Evolutionary conservation across 2,329 filamentous ascomycete species (phyloP), one percentile per base, ranked within the genome.

Genomic region (Capronia epimyces): DNA sequence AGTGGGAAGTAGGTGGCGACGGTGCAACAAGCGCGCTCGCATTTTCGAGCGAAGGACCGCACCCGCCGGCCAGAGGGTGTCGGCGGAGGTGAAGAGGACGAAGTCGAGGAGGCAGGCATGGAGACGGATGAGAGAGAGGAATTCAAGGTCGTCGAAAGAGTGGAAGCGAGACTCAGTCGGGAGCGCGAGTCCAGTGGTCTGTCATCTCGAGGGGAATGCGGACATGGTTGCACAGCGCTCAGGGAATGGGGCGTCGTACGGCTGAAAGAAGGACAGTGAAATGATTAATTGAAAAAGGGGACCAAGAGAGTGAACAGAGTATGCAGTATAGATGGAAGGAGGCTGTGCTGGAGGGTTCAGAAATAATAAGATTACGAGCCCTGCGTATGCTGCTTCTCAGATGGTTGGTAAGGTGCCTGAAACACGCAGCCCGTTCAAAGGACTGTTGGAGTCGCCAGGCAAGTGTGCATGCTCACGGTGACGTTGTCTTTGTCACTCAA

Each of bases 1-100:
- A 97, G 76, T n/a, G 91, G 91, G 60, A 95, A 87, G 68, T 89
- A 95, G 21, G 82, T 87, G 46, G 86, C 77, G 54, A 82, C 80
- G 37, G 77, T 73, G 72, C 90, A 97, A 75, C 89, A 96, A 64
- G 81, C 84, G 43, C 89, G 85, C 76, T 96, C 90, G 63, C 87
- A 75, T 58, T 64, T 69, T 52, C 70, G 67, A 9, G 71, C 69
- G 64, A 70, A 72, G 15, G 66, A 64, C 43, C 66, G 68, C 27
- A 66, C 59, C n/a, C 69, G 66, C 42, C 71, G 70, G 62, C 69
- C 71, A 24, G 67, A 64, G 54, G 65, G 67, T 15, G 67, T 65
- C 12, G 69, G 67, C 15, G 70, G 68, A 29, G 68, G 67, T 24
- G 69, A 67, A 24, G 66, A 60, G 13, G 63, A 59, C 7, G 62